Base-by-base conservation (phyloP, 1,284 basidiomycete genomes). In the Trametes hirsuta region DNA sequence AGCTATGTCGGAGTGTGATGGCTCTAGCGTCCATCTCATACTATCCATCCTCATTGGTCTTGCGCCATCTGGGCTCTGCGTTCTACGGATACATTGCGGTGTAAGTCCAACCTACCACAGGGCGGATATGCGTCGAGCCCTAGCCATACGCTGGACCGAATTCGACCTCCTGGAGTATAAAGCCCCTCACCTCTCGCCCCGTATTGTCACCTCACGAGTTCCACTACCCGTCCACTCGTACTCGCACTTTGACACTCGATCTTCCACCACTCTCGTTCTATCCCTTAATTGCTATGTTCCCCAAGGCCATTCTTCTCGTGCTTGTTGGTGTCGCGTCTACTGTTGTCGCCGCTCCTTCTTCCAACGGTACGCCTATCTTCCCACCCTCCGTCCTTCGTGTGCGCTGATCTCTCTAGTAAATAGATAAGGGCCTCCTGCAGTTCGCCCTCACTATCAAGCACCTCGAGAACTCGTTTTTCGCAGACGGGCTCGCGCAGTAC, bases 401-500 rank as follows among this genome's bases (percentile, higher is more conserved):
- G 18, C 30, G n/a, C 41, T 45, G 22, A 45, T 22, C 14, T 6
- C 10, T 24, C 11, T 9, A 5, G 8, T 21, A 1, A n/a, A 22
- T 47, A 77, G 76, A 76, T 54, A 66, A 62, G 24, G 54, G 71
- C 59, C 76, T 83, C 61, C 74, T 84, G 58, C 79, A 83, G 69
- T 84, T 80, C 50, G 84, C 84, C 11, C 74, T 86, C 49, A 83
- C 79, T 39, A 78, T 87, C 36, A 85, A 88, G 74, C 80, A 87
- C 71, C 77, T 88, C 61, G 84, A 79, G 64, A 69, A 66, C 53
- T 69, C 76, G 0, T 79, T 80, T 67, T 78, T 79, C 68, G 58
- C 53, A 1, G 57, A 68, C 12, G 79, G 74, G 10, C 71, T 84
- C n/a, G 59, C 58, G 3, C 75, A 76, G 67, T 82, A 76, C 67